Evolutionary conservation across 2,329 filamentous ascomycete genomes (phyloP).

Genomic region (Exutisphaerella laricina): DNA sequence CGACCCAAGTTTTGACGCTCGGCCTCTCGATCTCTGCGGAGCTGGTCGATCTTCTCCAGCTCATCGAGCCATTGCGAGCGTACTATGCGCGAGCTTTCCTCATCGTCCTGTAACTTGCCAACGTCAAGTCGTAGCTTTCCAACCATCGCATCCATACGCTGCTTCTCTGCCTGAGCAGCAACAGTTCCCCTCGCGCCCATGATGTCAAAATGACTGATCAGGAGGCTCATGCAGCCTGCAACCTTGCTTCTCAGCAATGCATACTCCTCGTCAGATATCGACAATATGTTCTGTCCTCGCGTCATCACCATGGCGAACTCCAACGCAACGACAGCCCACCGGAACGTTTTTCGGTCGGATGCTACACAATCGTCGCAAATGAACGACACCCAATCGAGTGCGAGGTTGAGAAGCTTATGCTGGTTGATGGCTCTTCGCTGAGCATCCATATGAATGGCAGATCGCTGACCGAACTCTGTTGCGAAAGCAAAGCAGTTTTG

Average conservation of each 20-base stretch:
- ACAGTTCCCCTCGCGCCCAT: slow-evolving; percentile 93
- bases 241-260: slow-evolving; percentile 77
- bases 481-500: slow-evolving; percentile 98
- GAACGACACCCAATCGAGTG: slow-evolving; percentile 95
- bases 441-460: slow-evolving; percentile 89
- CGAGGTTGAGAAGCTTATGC: slow-evolving; percentile 84
- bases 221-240: slow-evolving; percentile 90
- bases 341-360: slow-evolving; percentile 90
- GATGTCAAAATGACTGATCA: slow-evolving; percentile 98
- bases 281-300: slow-evolving; percentile 85
- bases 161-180: slow-evolving; percentile 89
- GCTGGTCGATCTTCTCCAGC: slow-evolving; percentile 70
- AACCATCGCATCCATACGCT: slow-evolving; percentile 73
- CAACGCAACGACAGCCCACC: slow-evolving; percentile 91
- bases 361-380: slow-evolving; percentile 96
- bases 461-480: slow-evolving; percentile 96
- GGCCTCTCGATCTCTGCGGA: slow-evolving; percentile 70
- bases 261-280: slow-evolving; percentile 83
- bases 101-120: slow-evolving; percentile 67
- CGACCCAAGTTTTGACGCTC: slow-evolving; percentile 83
- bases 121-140: slow-evolving; percentile 72
- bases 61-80: slow-evolving; percentile 68
- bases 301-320: slow-evolving; percentile 99
- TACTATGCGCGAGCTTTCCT: slow-evolving; percentile 73
- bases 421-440: slow-evolving; percentile 97